These are phyloP conservation scores for Ascochyta fabae DNA, from an alignment of 2,329 filamentous ascomycete genomes.

Conservation along the genomic window DNA sequence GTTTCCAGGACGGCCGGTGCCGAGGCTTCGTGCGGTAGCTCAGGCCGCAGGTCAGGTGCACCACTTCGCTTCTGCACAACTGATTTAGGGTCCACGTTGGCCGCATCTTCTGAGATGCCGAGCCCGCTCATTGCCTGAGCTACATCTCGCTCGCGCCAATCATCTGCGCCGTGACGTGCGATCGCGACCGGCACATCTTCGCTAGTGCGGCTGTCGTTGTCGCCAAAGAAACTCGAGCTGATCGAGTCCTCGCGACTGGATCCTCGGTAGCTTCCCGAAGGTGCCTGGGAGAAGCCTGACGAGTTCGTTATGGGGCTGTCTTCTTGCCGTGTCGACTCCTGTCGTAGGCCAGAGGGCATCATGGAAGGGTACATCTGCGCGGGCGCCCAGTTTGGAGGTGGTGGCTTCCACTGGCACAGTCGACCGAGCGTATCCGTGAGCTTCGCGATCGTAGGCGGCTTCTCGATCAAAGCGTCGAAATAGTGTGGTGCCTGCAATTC, in stretches of 20 bases:
- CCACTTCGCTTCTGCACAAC: conserved; percentile 40
- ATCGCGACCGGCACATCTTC: conserved; percentile 81
- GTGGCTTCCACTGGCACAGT: conserved; percentile 92
- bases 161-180: conserved; percentile 73
- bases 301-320: conserved; percentile 84
- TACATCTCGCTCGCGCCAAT: conserved; percentile 72
- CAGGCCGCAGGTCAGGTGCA: conserved; percentile 33
- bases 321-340: conserved; percentile 68
- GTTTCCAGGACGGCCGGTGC: conserved; percentile 64
- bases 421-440: conserved; percentile 85
- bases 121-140: conserved; percentile 66
- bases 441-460: conserved; percentile 92
- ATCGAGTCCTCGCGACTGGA: conserved; percentile 90
- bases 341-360: conserved; percentile 67
- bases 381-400: conserved; percentile 65
- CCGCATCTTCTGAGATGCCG: conserved; percentile 74
- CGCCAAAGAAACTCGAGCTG: conserved; percentile 85
- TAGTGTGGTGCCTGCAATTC: conserved; percentile 94
- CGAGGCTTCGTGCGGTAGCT: conserved; percentile 58
- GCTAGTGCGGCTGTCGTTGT: conserved; percentile 74
- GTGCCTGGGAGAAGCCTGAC: conserved; percentile 73
- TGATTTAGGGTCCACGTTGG: conserved; percentile 44
- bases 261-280: conserved; percentile 77
- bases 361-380: conserved; percentile 50
- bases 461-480: conserved; percentile 94